Base-by-base conservation (phyloP, 345 rosid genomes). In the Combretum micranthum region DNA sequence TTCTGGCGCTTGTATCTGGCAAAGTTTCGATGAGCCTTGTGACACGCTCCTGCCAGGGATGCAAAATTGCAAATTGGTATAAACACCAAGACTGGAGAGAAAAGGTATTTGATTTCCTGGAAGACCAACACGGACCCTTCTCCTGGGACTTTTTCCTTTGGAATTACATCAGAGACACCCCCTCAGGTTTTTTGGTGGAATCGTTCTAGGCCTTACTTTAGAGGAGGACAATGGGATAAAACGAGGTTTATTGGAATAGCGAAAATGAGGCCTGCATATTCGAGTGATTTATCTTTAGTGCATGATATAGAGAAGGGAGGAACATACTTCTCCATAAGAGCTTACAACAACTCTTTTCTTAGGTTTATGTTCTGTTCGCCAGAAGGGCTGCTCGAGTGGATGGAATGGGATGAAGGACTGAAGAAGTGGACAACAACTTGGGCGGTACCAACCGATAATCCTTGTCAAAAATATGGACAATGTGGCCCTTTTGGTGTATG, bases 1-100 rank as follows among this genome's bases (percentile, higher is more conserved):
- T 3, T 17, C 15, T 44, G 59, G 59, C 4, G 53, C 12, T n/a
- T 51, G 15, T 18, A 5, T 74, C 19, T 77, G 82, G 82, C 72
- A 74, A 47, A 74, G 79, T 47, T 77, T 74, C 48, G 79, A 71
- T 55, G 17, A 68, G 47, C 82, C 79, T 6, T 64, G 72, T 1
- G 82, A 77, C 50, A 77, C 79, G 10, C 17, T 74, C 44, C 60
- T 77, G 11, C 70, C 79, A 5, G 72, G 47, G 20, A 77, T 77
- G 82, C 60, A 63, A 53, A n/a, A 71, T 0, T 77, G 82, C n/a
- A n/a, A n/a, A n/a, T n/a, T n/a, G n/a, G n/a, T n/a, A n/a, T 10
- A 54, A 63, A 62, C 64, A 71, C 12, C 26, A 46, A 18, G 17
- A 62, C 52, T 20, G 59, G 64, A 13, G 8, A 59, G 4, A 50